Percentiles rank a stretch among this genome's conserved stretches.
Conservation (phyloP, 1,284 basidiomycete genomes). For the Boletellus deceptivus region DNA sequence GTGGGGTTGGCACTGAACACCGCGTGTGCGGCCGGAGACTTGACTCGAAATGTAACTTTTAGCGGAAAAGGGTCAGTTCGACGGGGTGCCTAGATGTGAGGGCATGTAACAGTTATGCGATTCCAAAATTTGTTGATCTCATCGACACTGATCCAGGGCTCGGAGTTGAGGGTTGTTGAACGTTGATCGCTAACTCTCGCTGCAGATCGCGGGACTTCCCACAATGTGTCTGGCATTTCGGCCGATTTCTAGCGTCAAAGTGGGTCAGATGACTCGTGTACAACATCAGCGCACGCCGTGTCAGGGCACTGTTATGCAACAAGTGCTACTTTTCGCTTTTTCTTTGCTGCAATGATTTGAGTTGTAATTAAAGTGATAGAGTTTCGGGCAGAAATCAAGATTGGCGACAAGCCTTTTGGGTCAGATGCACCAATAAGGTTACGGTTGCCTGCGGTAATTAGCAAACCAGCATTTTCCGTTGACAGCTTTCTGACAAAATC, state of each 20-base stretch:
- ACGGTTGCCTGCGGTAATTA: constrained; percentile 30
- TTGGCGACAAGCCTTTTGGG: constrained; percentile 41
- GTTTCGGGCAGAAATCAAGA: constrained; percentile 36
- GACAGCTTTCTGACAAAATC: constrained; percentile 26
- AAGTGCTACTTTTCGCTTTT: background rate
- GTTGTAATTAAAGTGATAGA: constrained; percentile 42
- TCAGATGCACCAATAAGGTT: constrained; percentile 38
- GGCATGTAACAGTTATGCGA: no score
- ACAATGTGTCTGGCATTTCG: constrained; percentile 9
- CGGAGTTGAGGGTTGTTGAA: no score
- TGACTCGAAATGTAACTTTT: background rate
- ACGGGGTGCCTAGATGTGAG: no score
- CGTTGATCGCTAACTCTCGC: background rate
- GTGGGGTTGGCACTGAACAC: background rate
- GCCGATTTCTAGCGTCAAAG: constrained; percentile 17
- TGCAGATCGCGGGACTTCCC: constrained; percentile 33
- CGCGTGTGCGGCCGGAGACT: no score
- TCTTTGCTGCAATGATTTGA: constrained; percentile 19
- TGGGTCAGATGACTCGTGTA: constrained; percentile 10
- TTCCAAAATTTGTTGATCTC: no score
- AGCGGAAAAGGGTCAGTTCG: background rate
- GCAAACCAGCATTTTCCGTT: constrained; percentile 21
- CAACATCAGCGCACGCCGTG: no score
- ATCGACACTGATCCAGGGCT: no score
- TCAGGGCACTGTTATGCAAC: no score